phyloP scores from a whole-genome alignment of 73 alveolate species.

The Breviolum minutum region DNA sequence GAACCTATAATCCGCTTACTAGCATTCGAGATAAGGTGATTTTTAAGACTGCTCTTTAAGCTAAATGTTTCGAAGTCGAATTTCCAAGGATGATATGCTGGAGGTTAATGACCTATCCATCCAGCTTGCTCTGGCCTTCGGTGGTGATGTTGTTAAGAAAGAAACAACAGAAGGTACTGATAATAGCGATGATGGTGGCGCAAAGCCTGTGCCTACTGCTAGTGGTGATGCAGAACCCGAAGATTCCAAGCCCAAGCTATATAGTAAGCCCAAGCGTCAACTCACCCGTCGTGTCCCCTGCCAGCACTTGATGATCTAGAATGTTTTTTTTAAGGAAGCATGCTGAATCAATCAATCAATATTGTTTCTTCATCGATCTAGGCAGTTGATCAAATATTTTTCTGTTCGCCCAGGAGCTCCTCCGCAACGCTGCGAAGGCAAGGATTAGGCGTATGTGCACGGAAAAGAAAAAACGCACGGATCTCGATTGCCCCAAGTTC shows the following conservation, averaged over 20 bases:
- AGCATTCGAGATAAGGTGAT: too few relatives aligned
- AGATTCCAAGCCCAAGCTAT: not conserved
- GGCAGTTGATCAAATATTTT: too few relatives aligned
- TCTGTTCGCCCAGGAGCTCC: not conserved
- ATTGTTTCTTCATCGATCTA: too few relatives aligned
- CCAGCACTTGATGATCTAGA: not conserved
- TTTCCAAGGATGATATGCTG: not conserved
- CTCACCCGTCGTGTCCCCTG: not conserved
- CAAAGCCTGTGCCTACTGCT: not conserved
- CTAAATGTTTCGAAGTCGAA: too few relatives aligned
- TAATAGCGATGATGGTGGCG: not conserved
- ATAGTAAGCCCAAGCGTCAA: not conserved
- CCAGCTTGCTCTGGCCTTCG: not conserved
- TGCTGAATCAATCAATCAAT: too few relatives aligned
- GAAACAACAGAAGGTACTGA: not conserved
- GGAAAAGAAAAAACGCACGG: not conserved
- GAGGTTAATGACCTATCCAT: not conserved
- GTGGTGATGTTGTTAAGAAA: not conserved
- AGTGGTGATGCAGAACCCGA: not conserved
- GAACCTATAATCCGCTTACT: too few relatives aligned
- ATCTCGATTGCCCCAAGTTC: not conserved
- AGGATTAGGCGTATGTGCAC: not conserved
- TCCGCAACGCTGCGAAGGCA: slow-evolving; percentile 27
- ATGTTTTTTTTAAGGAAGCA: too few relatives aligned
- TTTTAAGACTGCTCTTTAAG: too few relatives aligned